Percentiles rank a stretch among this genome's conserved stretches.
Evolutionary conservation across 306 rosid genomes (phyloP).

Genomic region (Prosopis cineraria): DNA sequence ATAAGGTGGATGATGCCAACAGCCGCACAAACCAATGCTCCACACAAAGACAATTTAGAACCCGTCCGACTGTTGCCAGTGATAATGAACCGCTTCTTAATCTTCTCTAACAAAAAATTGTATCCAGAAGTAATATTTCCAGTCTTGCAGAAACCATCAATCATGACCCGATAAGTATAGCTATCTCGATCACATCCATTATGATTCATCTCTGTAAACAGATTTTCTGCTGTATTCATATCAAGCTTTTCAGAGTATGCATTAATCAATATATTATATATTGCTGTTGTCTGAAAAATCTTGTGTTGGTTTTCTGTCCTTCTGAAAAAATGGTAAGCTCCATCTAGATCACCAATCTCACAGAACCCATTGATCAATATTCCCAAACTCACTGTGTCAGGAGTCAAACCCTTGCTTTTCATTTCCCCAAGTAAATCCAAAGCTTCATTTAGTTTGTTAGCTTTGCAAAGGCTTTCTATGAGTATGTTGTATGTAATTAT

Average conservation of each 20-base stretch:
- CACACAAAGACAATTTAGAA: conserved; percentile 77
- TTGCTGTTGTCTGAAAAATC: conserved; percentile 66
- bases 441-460: conserved; percentile 71
- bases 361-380: conserved; percentile 74
- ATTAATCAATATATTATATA: conserved; percentile 68
- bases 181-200: conserved; percentile 57
- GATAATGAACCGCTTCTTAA: conserved; percentile 63
- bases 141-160: conserved; percentile 79
- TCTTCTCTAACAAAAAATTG: conserved; percentile 57
- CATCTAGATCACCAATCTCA: conserved; percentile 65
- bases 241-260: conserved; percentile 74
- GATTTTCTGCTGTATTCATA: conserved; percentile 53
- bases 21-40: conserved; percentile 69
- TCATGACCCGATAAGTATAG: conserved; percentile 79
- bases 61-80: conserved; percentile 69
- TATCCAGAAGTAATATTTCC: conserved; percentile 66
- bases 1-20: conserved; percentile 75
- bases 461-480: conserved; percentile 85
- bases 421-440: conserved; percentile 65
- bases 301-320: conserved; percentile 49
- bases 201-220: conserved; percentile 65
- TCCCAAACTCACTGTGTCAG: conserved; percentile 63
- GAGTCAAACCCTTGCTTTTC: conserved; percentile 59
- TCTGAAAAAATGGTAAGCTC: conserved; percentile 71
- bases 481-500: conserved; percentile 67